These are phyloP conservation scores for Podila horticola DNA, from an alignment of 192 early-diverging fungal genomes.

Conservation along the genomic window DNA sequence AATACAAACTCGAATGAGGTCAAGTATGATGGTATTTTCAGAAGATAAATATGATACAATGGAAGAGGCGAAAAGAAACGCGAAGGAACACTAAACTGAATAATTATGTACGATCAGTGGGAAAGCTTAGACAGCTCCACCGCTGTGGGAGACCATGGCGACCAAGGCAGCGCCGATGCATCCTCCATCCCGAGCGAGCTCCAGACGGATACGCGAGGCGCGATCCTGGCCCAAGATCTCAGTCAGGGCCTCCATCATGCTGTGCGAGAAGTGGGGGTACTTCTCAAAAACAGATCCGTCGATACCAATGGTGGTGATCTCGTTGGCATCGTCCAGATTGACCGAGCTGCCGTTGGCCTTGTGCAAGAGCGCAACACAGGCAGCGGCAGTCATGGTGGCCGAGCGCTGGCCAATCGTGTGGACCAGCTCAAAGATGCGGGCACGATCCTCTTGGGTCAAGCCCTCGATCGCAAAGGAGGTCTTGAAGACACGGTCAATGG, in stretches of 20 bases:
- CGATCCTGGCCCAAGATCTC: conserved; percentile 82
- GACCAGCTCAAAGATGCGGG: conserved; percentile 77
- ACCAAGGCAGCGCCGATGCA: conserved; percentile 83
- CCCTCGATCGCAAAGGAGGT: conserved; percentile 62
- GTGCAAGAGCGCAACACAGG: conserved; percentile 67
- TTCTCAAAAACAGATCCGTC: conserved; percentile 93
- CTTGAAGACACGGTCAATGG: conserved; percentile 74
- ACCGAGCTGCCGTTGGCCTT: conserved; percentile 70
- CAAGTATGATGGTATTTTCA: not conserved
- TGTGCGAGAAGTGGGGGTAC: conserved; percentile 86
- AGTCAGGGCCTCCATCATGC: conserved; percentile 77
- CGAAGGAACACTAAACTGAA: not conserved
- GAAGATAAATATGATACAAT: not conserved
- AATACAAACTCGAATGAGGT: not conserved
- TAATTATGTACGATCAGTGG: not conserved
- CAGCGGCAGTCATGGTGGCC: conserved; percentile 83
- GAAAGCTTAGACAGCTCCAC: conserved; percentile 37
- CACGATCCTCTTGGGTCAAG: conserved; percentile 70
- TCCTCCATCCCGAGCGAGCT: conserved; percentile 81
- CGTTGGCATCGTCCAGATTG: conserved; percentile 37
- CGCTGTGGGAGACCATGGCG: conserved; percentile 66
- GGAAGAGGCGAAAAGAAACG: not conserved
- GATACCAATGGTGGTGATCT: conserved; percentile 81
- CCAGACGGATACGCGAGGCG: conserved; percentile 73
- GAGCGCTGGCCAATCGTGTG: conserved; percentile 69